These are phyloP conservation scores for Calonectria pauciramosa DNA, from an alignment of 2,329 filamentous ascomycete genomes.

Conservation along the genomic window DNA sequence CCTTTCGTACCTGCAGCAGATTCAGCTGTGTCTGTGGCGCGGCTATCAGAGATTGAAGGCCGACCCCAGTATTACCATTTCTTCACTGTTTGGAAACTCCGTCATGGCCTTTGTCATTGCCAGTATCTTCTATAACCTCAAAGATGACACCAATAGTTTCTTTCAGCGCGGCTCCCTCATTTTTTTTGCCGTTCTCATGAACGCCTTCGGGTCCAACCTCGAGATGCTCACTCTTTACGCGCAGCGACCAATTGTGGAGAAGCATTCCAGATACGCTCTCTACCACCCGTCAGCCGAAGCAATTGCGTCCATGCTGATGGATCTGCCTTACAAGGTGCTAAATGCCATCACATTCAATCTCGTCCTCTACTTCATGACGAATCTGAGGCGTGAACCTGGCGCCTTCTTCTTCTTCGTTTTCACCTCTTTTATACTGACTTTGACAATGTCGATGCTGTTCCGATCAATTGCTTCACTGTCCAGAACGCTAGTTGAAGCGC, in stretches of 20 bases:
- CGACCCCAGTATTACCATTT: conserved; percentile 56
- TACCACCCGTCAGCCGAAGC: conserved; percentile 51
- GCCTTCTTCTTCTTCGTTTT: conserved; percentile 61
- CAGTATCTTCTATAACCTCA: conserved; percentile 63
- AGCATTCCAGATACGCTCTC: conserved; percentile 52
- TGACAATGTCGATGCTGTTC: conserved; percentile 72
- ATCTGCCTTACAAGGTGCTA: conserved; percentile 56
- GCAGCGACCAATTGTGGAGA: conserved; percentile 51
- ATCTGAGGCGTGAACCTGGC: conserved; percentile 56
- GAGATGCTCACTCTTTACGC: conserved; percentile 52
- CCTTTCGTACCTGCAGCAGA: conserved; percentile 61
- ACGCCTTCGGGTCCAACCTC: conserved; percentile 57
- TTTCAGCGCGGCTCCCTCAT: conserved; percentile 62
- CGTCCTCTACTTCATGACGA: conserved; percentile 62
- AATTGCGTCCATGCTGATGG: conserved; percentile 51
- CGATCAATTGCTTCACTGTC: conserved; percentile 57
- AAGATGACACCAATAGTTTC: conserved; percentile 59
- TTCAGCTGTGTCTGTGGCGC: conserved; percentile 57
- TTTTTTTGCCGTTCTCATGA: conserved; percentile 67
- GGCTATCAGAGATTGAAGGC: conserved; percentile 54
- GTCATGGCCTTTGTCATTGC: conserved; percentile 66
- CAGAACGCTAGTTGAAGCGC: background rate
- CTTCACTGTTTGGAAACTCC: conserved; percentile 58
- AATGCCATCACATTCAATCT: conserved; percentile 56
- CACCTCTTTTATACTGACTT: conserved; percentile 62